Evolutionary conservation across 495 filamentous ascomycete genomes (phyloP).

Genomic region (Penicillium coprophilum): DNA sequence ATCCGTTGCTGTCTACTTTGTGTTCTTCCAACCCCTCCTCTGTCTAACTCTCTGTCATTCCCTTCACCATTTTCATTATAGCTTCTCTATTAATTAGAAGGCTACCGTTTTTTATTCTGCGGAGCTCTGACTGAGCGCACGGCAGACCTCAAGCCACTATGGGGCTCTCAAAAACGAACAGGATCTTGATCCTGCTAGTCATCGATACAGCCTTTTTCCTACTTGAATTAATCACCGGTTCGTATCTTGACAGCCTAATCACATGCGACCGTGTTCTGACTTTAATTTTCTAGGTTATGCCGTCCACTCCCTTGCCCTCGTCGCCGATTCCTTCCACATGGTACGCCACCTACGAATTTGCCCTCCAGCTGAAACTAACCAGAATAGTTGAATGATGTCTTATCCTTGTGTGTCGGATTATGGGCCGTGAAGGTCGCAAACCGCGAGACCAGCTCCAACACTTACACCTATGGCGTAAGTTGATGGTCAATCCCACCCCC

Average conservation of each 20-base stretch:
- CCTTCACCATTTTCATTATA: neutral
- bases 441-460: conserved; percentile 73
- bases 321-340: conserved; percentile 99
- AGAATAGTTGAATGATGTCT: conserved; percentile 80
- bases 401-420: conserved; percentile 85
- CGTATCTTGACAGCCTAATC: conserved; percentile 10
- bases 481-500: conserved; percentile 11
- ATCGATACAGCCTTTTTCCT: conserved; percentile 91
- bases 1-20: neutral
- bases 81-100: neutral
- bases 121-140: conserved; percentile 29
- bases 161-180: conserved; percentile 88
- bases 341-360: conserved; percentile 43
- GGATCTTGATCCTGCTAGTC: conserved; percentile 87
- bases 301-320: conserved; percentile 86
- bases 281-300: conserved; percentile 56
- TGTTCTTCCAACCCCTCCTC: conserved; percentile 4
- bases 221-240: conserved; percentile 77
- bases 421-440: conserved; percentile 92
- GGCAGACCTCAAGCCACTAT: conserved; percentile 46
- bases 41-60: conserved; percentile 2
- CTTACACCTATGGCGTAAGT: conserved; percentile 90
- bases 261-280: conserved; percentile 15
- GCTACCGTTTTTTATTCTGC: conserved; percentile 10
- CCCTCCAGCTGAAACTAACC: conserved; percentile 13